Percentiles rank a stretch among this genome's conserved stretches.
phyloP scores from a whole-genome alignment of 371 early-diverging fungal genomes.

The Lichtheimia ramosa region DNA sequence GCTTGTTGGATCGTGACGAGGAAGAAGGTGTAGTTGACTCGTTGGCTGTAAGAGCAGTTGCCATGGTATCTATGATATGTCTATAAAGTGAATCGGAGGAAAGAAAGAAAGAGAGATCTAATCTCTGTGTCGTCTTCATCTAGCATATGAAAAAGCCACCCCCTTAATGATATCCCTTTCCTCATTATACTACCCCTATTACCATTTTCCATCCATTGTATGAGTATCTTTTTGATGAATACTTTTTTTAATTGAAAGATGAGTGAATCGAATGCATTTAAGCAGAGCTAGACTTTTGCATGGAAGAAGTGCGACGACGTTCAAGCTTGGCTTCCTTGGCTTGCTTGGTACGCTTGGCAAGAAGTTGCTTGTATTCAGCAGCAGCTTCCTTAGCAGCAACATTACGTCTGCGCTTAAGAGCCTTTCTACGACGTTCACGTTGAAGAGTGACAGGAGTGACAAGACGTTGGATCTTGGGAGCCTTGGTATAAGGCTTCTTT shows the following conservation, averaged over 20 bases:
- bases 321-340: slow-evolving; percentile 73
- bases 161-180: no score
- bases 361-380: slow-evolving; percentile 90
- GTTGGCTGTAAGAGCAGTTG: background rate
- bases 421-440: slow-evolving; percentile 86
- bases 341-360: slow-evolving; percentile 94
- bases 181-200: no score
- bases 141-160: no score
- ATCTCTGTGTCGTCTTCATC: background rate
- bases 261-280: slow-evolving; percentile 17
- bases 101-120: background rate
- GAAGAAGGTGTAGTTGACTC: background rate
- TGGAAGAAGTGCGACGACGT: slow-evolving; percentile 67
- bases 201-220: no score
- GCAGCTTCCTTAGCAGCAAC: slow-evolving; percentile 86
- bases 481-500: slow-evolving; percentile 95
- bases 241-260: background rate
- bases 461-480: slow-evolving; percentile 95
- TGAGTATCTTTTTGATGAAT: no score
- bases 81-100: background rate
- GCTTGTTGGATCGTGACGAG: background rate
- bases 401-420: slow-evolving; percentile 83
- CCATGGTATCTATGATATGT: background rate
- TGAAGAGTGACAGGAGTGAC: slow-evolving; percentile 96
- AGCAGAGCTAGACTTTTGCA: slow-evolving; percentile 60